Percentiles rank a stretch among this genome's conserved stretches.
Conservation (phyloP, 2,329 filamentous ascomycete species). For the Aspergillus caelatus region DNA sequence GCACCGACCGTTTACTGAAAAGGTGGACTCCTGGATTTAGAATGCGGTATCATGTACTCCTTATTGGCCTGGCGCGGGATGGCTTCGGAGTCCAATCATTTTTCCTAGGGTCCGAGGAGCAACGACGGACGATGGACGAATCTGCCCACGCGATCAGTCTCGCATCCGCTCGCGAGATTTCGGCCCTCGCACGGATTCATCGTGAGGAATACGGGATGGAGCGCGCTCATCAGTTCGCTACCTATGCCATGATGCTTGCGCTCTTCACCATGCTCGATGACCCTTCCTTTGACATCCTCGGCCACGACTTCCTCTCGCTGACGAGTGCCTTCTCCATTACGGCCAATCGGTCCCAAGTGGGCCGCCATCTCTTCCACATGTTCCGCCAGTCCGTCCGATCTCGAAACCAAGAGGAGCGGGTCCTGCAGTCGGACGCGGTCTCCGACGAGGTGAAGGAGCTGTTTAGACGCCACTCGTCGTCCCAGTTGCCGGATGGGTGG, state of each 20-base stretch:
- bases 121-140: constrained; percentile 2
- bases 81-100: constrained; percentile 12
- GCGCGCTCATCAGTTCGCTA: constrained; percentile 39
- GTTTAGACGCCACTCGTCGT: constrained; percentile 29
- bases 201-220: constrained; percentile 30
- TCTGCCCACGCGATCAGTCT: constrained; percentile 15
- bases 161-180: constrained; percentile 26
- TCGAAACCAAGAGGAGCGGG: constrained; percentile 31
- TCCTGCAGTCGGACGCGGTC: constrained; percentile 25
- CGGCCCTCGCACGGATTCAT: constrained; percentile 24
- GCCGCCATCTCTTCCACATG: constrained; percentile 27
- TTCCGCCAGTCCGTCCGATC: constrained; percentile 28
- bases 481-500: constrained; percentile 20
- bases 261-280: constrained; percentile 38
- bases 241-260: constrained; percentile 43
- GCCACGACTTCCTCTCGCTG: constrained; percentile 38
- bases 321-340: constrained; percentile 33
- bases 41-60: constrained; percentile 30
- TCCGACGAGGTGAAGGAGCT: constrained; percentile 38
- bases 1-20: not conserved
- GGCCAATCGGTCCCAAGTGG: constrained; percentile 27
- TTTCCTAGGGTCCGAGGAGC: constrained; percentile 2
- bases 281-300: constrained; percentile 34
- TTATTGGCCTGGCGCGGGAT: constrained; percentile 31
- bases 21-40: constrained; percentile 9